Evolutionary conservation across 192 early-diverging fungal genomes (phyloP), one percentile per base, ranked within the genome.

Genomic region (Coemansia sp.): DNA sequence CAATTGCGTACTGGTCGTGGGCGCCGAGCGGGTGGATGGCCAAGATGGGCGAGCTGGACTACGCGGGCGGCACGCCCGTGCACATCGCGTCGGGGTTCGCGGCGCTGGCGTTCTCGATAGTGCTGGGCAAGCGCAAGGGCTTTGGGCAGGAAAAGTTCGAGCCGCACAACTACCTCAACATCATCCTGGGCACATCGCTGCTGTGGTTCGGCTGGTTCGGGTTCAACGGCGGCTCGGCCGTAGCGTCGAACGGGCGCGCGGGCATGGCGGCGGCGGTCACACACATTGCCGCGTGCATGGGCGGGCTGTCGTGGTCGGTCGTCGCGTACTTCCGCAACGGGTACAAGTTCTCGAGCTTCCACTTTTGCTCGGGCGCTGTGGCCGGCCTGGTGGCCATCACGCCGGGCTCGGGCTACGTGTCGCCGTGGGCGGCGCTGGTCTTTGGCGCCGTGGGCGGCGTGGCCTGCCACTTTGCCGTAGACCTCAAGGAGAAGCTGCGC

Each of bases 181-280:
- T 97, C 22, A 89, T 95, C 59, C 82, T 97, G 38, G 95, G 92
- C 21, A 89, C 90, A 23, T 84, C 85, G 32, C 83, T 98, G 43
- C 82, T 98, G 47, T 95, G 94, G 93, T 94, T 95, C 53, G 93
- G 95, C 46, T 97, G 95, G 95, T 91, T 92, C 63, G 94, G 92
- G 0, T 98, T 98, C 83, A 97, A 98, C 75, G 94, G 87, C 50
- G 96, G 95, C 38, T 90, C 88, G 30, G 89, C 88, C 11, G 74
- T 90, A 28, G 82, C 84, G 2, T 88, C 89, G 27, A 95, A 91
- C 56, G 61, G 90, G 27, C 88, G 96, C 53, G 92, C 94, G 33
- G 92, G 84, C 28, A 88, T 92, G 87, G 94, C 95, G 21, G 86
- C 82, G 31, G 67, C 89, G 21, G 89, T 90, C 44, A 97, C 93